Base-by-base conservation (phyloP, 805 yeast species). In the Saccharomycopsis olivae region DNA sequence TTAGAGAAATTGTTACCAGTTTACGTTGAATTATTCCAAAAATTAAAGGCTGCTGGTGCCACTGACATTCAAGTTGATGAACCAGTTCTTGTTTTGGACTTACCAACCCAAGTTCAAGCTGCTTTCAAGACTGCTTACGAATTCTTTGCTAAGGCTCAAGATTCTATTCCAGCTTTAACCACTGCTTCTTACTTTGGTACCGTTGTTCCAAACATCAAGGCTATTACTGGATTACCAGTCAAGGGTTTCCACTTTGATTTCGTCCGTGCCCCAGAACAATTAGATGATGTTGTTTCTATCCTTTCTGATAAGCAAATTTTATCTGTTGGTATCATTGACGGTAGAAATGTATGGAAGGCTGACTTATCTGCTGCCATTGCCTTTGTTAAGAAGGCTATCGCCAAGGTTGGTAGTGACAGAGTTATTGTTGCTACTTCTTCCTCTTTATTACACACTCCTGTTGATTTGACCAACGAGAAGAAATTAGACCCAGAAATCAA, bases 291-390 rank as follows among this genome's bases (percentile, higher is more conserved):
- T 55, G 66, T 73, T 47, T 67, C 73, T 44, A 69, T 82, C 57
- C 66, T 89, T 45, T 61, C 71, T 51, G 73, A 68, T 49, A 67
- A 75, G 51, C 95, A 92, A 73, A 68, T 71, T 49, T 72, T 92
- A 60, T 89, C 97, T 48, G 95, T 82, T 52, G 98, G 98, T 85
- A 75, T 92, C 56, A 88, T 92, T 58, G 94, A 87, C 59, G 98
- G 98, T 70, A 87, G 98, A 78, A 92, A 92, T 80, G 86, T 92
- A 69, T 92, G 98, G 98, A 92, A 92, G 78, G 81, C 94, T 65
- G 82, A 92, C 73, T 85, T 81, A 60, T 64, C 92, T 59, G 77
- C 78, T 68, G 94, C 98, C 53, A 68, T 87, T 59, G 83, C 67
- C 49, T 61, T 81, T 50, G 94, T 86, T 56, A 70, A 80, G 62